These are phyloP conservation scores for Lachancea quebecensis DNA, from an alignment of 805 yeast species.

Conservation along the genomic window DNA sequence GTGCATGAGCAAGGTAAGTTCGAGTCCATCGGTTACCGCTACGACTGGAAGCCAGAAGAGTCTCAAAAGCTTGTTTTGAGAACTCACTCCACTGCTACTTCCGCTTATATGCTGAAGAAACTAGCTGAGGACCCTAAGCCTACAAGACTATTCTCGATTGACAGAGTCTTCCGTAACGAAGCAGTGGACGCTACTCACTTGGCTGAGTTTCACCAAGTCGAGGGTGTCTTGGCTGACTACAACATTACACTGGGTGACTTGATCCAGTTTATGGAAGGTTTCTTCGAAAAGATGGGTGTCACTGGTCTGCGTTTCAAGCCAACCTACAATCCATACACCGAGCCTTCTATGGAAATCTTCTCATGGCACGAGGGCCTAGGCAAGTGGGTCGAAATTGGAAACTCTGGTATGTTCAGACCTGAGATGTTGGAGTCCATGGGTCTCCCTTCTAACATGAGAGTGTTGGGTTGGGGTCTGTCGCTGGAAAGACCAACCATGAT, in stretches of 20 bases:
- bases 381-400: constrained; percentile 99
- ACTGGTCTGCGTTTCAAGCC: constrained; percentile 93
- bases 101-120: constrained; percentile 78
- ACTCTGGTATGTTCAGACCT: constrained; percentile 99
- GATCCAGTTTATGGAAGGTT: constrained; percentile 96
- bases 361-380: constrained; percentile 92
- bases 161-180: constrained; percentile 98
- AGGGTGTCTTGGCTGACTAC: constrained; percentile 97
- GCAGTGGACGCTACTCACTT: constrained; percentile 99
- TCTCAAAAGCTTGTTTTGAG: constrained; percentile 86
- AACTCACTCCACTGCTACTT: constrained; percentile 96
- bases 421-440: constrained; percentile 99
- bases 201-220: constrained; percentile 99
- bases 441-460: constrained; percentile 86
- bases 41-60: constrained; percentile 93
- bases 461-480: constrained; percentile 94
- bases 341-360: constrained; percentile 95
- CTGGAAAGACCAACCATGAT: constrained; percentile 99
- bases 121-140: constrained; percentile 87
- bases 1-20: constrained; percentile 88
- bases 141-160: constrained; percentile 87
- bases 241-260: constrained; percentile 90
- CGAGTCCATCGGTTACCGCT: constrained; percentile 97
- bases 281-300: constrained; percentile 97
- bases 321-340: constrained; percentile 98